Evolutionary conservation across 345 rosid genomes (phyloP).

Genomic region (Eucalyptus leucophloia): DNA sequence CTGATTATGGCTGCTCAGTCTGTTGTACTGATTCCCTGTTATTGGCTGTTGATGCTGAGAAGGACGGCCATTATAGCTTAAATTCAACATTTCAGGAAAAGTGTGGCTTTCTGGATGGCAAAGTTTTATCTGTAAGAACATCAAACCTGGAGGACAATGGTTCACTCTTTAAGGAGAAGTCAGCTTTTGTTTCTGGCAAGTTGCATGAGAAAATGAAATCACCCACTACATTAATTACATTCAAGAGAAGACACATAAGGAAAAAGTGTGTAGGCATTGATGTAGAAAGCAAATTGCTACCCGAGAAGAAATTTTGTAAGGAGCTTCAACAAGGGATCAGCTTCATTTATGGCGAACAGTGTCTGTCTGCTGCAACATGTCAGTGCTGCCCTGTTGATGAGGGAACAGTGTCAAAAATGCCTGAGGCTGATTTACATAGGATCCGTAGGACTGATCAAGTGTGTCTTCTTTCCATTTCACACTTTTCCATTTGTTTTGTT

Average conservation of each 20-base stretch:
- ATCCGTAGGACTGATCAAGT: background rate
- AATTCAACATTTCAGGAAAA: background rate
- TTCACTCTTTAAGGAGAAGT: background rate
- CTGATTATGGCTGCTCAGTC: background rate
- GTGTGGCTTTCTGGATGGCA: background rate
- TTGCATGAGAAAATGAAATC: background rate
- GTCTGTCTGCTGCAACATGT: background rate
- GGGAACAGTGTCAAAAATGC: background rate
- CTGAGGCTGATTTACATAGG: background rate
- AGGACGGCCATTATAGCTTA: background rate
- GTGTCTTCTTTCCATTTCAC: background rate
- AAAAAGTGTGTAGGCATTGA: conserved; percentile 1
- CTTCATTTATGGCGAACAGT: background rate
- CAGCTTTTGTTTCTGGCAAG: background rate
- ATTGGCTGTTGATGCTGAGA: background rate
- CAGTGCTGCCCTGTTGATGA: background rate
- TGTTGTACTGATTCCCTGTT: background rate
- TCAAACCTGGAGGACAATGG: background rate
- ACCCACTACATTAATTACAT: conserved; percentile 14
- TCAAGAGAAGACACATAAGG: conserved; percentile 19
- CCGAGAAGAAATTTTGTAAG: background rate
- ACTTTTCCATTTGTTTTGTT: background rate
- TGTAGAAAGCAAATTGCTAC: background rate
- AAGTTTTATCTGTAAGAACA: background rate
- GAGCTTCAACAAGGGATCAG: background rate